Evolutionary conservation across 331 rosid genomes (phyloP).

Genomic region (Dryas integrifolia): DNA sequence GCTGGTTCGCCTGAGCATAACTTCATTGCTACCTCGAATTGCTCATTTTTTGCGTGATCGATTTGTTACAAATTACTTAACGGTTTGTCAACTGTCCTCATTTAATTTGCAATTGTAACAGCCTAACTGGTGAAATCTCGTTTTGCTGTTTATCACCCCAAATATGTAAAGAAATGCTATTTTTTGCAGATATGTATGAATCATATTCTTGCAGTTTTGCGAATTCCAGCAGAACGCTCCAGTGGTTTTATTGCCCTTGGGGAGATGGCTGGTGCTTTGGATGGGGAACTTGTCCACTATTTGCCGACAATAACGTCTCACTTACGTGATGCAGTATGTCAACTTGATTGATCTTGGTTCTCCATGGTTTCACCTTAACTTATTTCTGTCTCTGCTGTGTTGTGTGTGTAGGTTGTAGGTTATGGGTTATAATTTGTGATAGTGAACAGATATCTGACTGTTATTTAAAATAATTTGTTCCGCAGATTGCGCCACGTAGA

Average conservation of each 20-base stretch:
- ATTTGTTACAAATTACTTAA: slow-evolving; percentile 88
- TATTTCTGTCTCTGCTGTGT: slow-evolving; percentile 19
- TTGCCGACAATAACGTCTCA: slow-evolving; percentile 82
- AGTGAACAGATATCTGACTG: slow-evolving; percentile 27
- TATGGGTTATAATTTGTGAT: slow-evolving; percentile 21
- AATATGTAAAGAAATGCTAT: slow-evolving; percentile 18
- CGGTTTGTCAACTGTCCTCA: slow-evolving; percentile 42
- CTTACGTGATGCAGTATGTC: slow-evolving; percentile 91
- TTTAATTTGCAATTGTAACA: slow-evolving; percentile 25
- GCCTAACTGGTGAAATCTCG: neutral
- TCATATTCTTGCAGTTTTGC: slow-evolving; percentile 88
- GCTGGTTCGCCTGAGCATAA: slow-evolving; percentile 97
- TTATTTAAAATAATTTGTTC: slow-evolving; percentile 24
- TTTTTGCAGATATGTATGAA: slow-evolving; percentile 95
- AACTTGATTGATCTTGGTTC: slow-evolving; percentile 17
- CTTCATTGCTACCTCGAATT: slow-evolving; percentile 90
- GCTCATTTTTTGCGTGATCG: slow-evolving; percentile 98
- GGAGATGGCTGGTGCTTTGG: slow-evolving; percentile 99
- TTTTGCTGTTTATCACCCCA: slow-evolving; percentile 1
- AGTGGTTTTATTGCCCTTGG: slow-evolving; percentile 98
- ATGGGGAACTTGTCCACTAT: slow-evolving; percentile 82
- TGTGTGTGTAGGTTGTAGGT: slow-evolving; percentile 22
- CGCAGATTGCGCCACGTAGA: slow-evolving; percentile 97
- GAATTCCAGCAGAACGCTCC: slow-evolving; percentile 91
- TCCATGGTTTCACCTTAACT: slow-evolving; percentile 2